These are phyloP conservation scores for Leishmania gerbilli DNA, from an alignment of 208 protist genomes.

Conservation along the genomic window DNA sequence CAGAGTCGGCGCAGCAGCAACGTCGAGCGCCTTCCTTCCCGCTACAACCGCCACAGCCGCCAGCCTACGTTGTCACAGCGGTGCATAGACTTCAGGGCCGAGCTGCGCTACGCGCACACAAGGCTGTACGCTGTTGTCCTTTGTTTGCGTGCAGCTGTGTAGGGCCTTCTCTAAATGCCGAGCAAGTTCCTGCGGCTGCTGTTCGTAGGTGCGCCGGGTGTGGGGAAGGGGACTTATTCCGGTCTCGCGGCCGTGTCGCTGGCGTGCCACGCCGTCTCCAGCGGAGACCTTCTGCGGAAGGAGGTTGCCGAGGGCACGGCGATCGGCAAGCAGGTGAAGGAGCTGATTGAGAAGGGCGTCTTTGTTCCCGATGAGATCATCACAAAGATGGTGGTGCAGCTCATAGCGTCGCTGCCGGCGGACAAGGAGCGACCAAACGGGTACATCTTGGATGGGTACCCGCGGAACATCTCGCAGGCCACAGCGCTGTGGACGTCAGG, in stretches of 20 bases:
- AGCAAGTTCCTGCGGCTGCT: conserved; percentile 56
- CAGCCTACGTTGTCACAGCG: neutral
- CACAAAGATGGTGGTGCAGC: conserved; percentile 56
- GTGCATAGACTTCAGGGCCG: neutral
- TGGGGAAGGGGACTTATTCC: conserved; percentile 94
- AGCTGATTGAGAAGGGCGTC: conserved; percentile 60
- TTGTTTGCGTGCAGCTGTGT: neutral
- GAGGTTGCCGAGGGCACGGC: conserved; percentile 58
- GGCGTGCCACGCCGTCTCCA: conserved; percentile 81
- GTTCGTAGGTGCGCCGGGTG: conserved; percentile 91
- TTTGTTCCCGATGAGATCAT: conserved; percentile 84
- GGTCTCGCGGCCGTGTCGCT: conserved; percentile 72
- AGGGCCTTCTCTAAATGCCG: conserved; percentile 17
- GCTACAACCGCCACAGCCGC: neutral
- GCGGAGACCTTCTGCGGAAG: conserved; percentile 91
- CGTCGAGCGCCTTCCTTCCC: neutral
- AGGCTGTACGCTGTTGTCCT: neutral
- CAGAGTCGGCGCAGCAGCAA: neutral
- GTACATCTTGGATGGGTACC: conserved; percentile 94
- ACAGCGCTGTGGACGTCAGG: conserved; percentile 47
- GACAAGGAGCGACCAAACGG: conserved; percentile 33
- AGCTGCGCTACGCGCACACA: neutral
- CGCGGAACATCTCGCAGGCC: conserved; percentile 89
- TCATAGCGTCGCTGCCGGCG: conserved; percentile 24
- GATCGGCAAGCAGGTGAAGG: conserved; percentile 51